Percentiles rank a stretch among this genome's conserved stretches.
These are phyloP conservation scores for Piromyces finnis DNA, from an alignment of 192 early-diverging fungal genomes.

Conservation along the genomic window DNA sequence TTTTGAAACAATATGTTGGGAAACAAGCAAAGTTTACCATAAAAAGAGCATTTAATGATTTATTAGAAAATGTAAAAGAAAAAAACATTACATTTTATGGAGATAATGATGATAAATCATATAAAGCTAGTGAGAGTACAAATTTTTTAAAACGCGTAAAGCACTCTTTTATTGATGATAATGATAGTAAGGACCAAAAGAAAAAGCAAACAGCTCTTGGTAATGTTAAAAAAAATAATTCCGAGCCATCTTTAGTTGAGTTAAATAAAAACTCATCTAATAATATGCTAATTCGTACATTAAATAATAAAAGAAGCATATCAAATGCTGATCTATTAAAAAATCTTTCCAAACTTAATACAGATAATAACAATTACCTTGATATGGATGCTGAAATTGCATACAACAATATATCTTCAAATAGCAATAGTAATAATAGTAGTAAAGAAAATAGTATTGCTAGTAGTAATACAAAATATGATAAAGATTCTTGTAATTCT, in stretches of 20 bases:
- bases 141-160: neutral
- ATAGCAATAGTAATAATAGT: neutral
- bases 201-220: too few relatives aligned
- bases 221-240: neutral
- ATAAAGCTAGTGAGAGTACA: neutral
- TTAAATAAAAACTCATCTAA: neutral
- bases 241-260: neutral
- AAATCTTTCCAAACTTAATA: neutral
- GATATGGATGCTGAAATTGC: neutral
- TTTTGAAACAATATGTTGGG: neutral
- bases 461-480: neutral
- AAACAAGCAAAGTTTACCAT: neutral
- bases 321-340: neutral
- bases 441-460: neutral
- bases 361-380: neutral
- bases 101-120: neutral
- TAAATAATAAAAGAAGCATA: neutral
- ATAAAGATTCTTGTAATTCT: neutral
- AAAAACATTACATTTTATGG: neutral
- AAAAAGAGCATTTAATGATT: neutral
- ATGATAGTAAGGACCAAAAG: neutral
- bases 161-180: neutral
- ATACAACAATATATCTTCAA: neutral
- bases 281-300: neutral
- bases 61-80: neutral